Evolutionary conservation across 805 yeast genomes (phyloP).

Genomic region (Diddensiella santjacobensis): DNA sequence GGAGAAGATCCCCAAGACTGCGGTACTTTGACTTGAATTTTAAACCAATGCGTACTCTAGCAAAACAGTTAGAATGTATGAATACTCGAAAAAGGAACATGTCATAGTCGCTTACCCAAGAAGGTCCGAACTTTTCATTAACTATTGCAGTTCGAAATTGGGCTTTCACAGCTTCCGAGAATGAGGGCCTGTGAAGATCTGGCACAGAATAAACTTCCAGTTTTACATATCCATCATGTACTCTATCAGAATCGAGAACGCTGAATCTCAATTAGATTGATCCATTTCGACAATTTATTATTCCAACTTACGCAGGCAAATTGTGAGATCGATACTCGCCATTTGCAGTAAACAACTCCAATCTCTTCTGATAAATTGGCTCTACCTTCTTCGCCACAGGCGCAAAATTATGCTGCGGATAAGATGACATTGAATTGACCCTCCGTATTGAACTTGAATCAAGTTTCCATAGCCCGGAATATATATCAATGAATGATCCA

Average conservation of each 20-base stretch:
- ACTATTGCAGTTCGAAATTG: conserved; percentile 46
- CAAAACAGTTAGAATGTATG: conserved; percentile 49
- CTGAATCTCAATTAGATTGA: conserved; percentile 52
- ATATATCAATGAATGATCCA: no score
- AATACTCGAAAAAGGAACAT: not conserved
- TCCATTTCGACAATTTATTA: not conserved
- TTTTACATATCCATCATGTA: conserved; percentile 52
- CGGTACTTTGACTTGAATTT: conserved; percentile 63
- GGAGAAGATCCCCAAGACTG: conserved; percentile 44
- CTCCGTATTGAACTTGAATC: no score
- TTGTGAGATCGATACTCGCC: conserved; percentile 70
- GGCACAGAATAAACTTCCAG: conserved; percentile 71
- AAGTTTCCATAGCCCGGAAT: no score
- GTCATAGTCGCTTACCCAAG: conserved; percentile 95
- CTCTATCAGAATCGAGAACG: conserved; percentile 62
- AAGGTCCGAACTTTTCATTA: conserved; percentile 84
- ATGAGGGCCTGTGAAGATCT: conserved; percentile 58
- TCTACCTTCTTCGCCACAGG: conserved; percentile 78
- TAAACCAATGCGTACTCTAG: conserved; percentile 96
- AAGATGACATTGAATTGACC: not conserved
- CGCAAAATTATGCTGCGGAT: conserved; percentile 10
- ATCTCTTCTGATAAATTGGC: conserved; percentile 61
- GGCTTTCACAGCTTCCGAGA: conserved; percentile 44
- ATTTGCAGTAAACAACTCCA: conserved; percentile 70
- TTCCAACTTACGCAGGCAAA: conserved; percentile 54